phyloP scores from a whole-genome alignment of 2,329 filamentous ascomycete genomes.

The Penicillium sp. region DNA sequence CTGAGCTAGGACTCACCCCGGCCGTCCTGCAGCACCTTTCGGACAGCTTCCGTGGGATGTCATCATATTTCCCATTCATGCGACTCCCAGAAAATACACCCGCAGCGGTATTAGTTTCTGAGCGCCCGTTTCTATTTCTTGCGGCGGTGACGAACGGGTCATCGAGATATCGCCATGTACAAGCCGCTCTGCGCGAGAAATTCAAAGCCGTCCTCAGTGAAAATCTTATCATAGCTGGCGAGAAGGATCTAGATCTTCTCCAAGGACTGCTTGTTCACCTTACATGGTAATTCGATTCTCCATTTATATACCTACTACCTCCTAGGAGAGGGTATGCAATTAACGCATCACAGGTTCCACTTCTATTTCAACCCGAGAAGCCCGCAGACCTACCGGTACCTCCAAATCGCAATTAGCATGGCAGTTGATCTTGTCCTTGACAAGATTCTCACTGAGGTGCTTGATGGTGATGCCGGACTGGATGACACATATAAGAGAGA shows the following conservation, averaged over 20 bases:
- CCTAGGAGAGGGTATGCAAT: neutral
- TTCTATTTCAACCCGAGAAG: conserved; percentile 9
- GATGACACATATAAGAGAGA: neutral
- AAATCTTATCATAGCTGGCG: neutral
- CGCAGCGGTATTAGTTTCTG: neutral
- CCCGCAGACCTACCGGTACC: conserved; percentile 6
- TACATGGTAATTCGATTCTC: neutral
- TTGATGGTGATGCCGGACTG: neutral
- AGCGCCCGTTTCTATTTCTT: neutral
- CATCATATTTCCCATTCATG: conserved; percentile 1
- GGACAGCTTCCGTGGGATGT: neutral
- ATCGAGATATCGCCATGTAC: neutral
- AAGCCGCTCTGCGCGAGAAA: neutral
- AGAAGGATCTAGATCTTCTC: conserved; percentile 7
- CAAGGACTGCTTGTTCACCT: conserved; percentile 9
- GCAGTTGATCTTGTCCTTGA: neutral
- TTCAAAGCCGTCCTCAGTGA: conserved; percentile 1
- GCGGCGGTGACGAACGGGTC: neutral
- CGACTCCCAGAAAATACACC: neutral
- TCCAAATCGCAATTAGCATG: conserved; percentile 7
- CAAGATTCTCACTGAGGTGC: neutral
- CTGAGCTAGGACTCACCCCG: neutral
- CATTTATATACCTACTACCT: neutral
- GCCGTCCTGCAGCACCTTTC: conserved; percentile 2
- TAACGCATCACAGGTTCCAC: conserved; percentile 2